phyloP scores from a whole-genome alignment of 148 eudicot genomes.

The Rheum nobile region DNA sequence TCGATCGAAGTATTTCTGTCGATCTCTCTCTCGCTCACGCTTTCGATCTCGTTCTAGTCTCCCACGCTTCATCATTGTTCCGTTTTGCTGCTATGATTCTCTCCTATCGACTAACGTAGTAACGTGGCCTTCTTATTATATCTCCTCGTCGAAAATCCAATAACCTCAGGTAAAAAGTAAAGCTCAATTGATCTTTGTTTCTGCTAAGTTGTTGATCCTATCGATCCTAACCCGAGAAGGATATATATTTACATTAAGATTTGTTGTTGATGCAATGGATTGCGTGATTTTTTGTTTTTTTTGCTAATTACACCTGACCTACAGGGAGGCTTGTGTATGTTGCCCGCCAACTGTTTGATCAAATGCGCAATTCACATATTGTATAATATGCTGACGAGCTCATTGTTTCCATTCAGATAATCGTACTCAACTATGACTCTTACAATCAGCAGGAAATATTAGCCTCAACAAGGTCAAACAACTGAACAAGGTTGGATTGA shows the following conservation, averaged over 20 bases:
- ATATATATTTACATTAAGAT: not conserved
- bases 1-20: too few relatives aligned
- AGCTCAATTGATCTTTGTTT: not conserved
- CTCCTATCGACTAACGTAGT: not conserved
- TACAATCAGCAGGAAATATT: not conserved
- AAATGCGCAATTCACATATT: not conserved
- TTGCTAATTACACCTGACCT: not conserved
- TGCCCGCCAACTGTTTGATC: slow-evolving; percentile 5
- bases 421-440: not conserved
- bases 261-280: not conserved
- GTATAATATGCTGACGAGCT: not conserved
- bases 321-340: not conserved
- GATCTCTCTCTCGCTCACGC: too few relatives aligned
- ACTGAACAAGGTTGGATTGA: not conserved
- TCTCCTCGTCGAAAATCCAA: not conserved
- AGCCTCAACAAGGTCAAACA: not conserved
- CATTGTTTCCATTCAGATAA: not conserved
- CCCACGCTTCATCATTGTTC: too few relatives aligned
- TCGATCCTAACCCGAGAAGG: not conserved
- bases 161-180: not conserved
- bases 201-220: not conserved
- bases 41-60: too few relatives aligned
- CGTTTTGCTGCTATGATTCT: not conserved
- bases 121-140: not conserved
- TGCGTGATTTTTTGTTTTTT: too few relatives aligned